Percentiles rank a stretch among this genome's conserved stretches.
phyloP scores from a whole-genome alignment of 371 early-diverging fungal genomes.

The Syncephalastrum contaminatum region DNA sequence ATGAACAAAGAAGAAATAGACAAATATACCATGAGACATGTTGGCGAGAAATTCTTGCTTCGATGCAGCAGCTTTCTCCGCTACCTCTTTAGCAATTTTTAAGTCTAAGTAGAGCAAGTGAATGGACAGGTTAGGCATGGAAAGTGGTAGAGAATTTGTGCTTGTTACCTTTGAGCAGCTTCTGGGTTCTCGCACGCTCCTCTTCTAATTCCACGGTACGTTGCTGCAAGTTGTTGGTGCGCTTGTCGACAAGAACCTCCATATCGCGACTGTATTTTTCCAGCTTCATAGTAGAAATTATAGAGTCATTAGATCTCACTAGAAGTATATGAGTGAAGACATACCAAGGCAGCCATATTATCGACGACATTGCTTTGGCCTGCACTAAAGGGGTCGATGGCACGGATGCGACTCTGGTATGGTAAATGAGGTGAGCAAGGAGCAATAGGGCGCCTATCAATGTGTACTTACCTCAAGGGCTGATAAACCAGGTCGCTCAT shows the following conservation, averaged over 20 bases:
- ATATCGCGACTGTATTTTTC: conserved; percentile 57
- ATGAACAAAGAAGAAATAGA: background rate
- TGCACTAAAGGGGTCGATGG: conserved; percentile 42
- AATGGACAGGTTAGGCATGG: conserved; percentile 1
- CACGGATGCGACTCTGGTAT: conserved; percentile 29
- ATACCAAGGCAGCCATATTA: conserved; percentile 51
- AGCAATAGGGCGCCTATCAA: too few relatives aligned
- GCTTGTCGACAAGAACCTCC: conserved; percentile 48
- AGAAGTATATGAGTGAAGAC: background rate
- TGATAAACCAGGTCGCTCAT: conserved; percentile 36
- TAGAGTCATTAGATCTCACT: background rate
- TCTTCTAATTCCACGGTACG: conserved; percentile 52
- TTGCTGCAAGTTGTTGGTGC: conserved; percentile 49
- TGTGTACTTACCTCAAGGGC: conserved; percentile 18
- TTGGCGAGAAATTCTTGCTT: conserved; percentile 53
- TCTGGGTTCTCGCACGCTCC: conserved; percentile 44
- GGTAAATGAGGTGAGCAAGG: background rate
- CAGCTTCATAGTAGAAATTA: conserved; percentile 17
- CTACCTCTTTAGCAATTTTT: conserved; percentile 50
- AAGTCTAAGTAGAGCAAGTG: conserved; percentile 23
- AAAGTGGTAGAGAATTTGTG: background rate
- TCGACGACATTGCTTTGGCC: conserved; percentile 44
- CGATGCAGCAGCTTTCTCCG: conserved; percentile 52
- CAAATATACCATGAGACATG: conserved; percentile 43
- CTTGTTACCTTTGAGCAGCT: conserved; percentile 25